A percentile compares a stretch with the other conserved stretches of the same genome.
Evolutionary conservation across 495 filamentous ascomycete species (phyloP).

Genomic region (Acidiella bohemica): DNA sequence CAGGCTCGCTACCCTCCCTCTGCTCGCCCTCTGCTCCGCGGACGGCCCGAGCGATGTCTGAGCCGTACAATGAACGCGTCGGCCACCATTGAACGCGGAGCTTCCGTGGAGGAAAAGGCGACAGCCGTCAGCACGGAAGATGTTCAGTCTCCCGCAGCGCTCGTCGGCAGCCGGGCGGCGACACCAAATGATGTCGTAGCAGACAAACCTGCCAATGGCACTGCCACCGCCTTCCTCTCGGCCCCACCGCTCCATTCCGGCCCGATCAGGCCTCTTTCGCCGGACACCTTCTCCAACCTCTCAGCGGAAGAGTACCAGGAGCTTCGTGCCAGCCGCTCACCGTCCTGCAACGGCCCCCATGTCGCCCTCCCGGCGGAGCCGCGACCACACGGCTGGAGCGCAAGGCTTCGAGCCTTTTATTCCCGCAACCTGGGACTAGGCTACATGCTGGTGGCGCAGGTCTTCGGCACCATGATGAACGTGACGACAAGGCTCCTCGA

Average conservation of each 20-base stretch:
- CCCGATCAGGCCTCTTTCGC: constrained; percentile 24
- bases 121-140: no score
- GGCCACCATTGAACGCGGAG: no score
- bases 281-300: constrained; percentile 27
- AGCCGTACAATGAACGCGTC: no score
- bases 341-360: not conserved
- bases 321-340: constrained; percentile 3
- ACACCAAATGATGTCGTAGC: no score
- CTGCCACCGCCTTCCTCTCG: constrained; percentile 13
- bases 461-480: constrained; percentile 86
- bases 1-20: no score
- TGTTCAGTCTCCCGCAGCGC: no score
- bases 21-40: no score
- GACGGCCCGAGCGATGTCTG: no score
- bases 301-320: constrained; percentile 26
- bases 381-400: constrained; percentile 18
- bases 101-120: no score
- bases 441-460: constrained; percentile 60
- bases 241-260: constrained; percentile 19
- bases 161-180: no score
- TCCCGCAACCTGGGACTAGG: constrained; percentile 57
- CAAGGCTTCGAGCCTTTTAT: constrained; percentile 22
- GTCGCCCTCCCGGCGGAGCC: not conserved
- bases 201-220: no score
- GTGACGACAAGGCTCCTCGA: constrained; percentile 68